A percentile compares a stretch with the other conserved stretches of the same genome.
Evolutionary conservation across 2,329 filamentous ascomycete genomes (phyloP).

Genomic region (Rosellinia necatrix): DNA sequence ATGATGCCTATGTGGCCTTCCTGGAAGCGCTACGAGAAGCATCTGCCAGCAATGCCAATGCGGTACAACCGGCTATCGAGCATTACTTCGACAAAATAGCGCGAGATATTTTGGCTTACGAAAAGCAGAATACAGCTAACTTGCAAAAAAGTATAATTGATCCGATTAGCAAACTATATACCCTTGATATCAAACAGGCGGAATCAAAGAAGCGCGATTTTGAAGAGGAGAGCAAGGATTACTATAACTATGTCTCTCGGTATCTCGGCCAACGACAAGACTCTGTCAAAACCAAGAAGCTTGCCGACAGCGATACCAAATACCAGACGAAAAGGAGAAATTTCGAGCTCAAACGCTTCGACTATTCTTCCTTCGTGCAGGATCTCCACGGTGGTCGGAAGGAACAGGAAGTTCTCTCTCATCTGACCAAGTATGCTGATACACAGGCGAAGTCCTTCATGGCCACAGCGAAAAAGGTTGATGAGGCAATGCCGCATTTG

Average conservation of each 20-base stretch:
- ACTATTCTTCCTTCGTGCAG: conserved; percentile 99
- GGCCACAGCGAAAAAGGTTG: conserved; percentile 82
- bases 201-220: conserved; percentile 97
- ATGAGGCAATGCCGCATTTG: conserved; percentile 83
- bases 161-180: conserved; percentile 88
- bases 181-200: conserved; percentile 95
- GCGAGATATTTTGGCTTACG: conserved; percentile 84
- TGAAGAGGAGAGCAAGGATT: conserved; percentile 98
- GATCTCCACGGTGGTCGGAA: conserved; percentile 99
- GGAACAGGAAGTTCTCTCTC: conserved; percentile 93
- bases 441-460: conserved; percentile 85
- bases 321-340: conserved; percentile 92
- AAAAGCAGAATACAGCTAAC: conserved; percentile 80
- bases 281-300: conserved; percentile 95
- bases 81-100: conserved; percentile 99
- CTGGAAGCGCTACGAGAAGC: conserved; percentile 86
- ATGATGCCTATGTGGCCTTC: conserved; percentile 81
- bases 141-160: conserved; percentile 95
- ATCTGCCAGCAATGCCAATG: conserved; percentile 88
- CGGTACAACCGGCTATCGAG: conserved; percentile 94
- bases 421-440: conserved; percentile 92
- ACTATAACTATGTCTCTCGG: conserved; percentile 91
- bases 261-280: conserved; percentile 97
- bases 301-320: conserved; percentile 91
- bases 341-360: conserved; percentile 96